Conservation (phyloP, 768 basidiomycete genomes). For the Tulasnella calospora region DNA sequence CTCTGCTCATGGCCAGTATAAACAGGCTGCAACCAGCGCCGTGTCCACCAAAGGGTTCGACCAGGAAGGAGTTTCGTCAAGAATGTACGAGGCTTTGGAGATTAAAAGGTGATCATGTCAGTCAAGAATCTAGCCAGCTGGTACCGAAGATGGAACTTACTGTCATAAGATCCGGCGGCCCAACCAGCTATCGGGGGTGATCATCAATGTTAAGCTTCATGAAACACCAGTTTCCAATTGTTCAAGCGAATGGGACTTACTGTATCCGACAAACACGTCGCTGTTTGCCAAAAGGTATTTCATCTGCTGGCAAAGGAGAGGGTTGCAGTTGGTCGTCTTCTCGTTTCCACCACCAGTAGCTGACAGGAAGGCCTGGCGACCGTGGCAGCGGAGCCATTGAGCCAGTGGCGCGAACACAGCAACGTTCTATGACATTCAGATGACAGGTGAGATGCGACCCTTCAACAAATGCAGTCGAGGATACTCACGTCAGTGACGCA, state of each 20-base stretch:
- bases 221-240: neutral
- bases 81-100: conserved; percentile 7
- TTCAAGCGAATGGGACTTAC: neutral
- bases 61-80: conserved; percentile 15
- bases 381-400: conserved; percentile 17
- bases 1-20: neutral
- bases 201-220: neutral
- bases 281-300: conserved; percentile 10
- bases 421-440: neutral
- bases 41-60: neutral
- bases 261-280: conserved; percentile 23
- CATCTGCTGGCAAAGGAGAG: conserved; percentile 16
- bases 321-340: conserved; percentile 2
- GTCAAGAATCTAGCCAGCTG: neutral
- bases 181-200: conserved; percentile 3
- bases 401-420: conserved; percentile 20
- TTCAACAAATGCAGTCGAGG: neutral
- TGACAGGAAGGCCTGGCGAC: conserved; percentile 19
- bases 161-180: conserved; percentile 19
- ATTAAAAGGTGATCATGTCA: neutral
- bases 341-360: conserved; percentile 23
- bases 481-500: conserved; percentile 45
- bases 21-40: neutral
- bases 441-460: neutral
- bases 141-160: neutral